A percentile compares a stretch with the other conserved stretches of the same genome.
Evolutionary conservation across 1,284 basidiomycete genomes (phyloP).

Genomic region (Fomitopsis pinicola): DNA sequence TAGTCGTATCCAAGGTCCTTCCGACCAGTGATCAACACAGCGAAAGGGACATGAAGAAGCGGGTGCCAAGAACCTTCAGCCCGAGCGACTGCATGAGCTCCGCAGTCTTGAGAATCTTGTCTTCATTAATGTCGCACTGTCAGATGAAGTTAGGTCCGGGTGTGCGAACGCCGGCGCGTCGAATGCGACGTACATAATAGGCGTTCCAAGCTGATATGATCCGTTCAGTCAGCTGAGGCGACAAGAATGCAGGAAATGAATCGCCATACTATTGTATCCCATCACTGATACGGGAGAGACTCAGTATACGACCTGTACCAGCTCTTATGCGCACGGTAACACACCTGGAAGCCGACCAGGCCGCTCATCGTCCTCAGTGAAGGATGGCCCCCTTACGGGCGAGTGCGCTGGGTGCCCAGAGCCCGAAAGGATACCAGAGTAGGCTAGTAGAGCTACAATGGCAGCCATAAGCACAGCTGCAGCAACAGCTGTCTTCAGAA

Average conservation of each 20-base stretch:
- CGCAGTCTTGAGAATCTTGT: constrained; percentile 31
- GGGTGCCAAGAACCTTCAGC: constrained; percentile 14
- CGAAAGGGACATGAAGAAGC: neutral
- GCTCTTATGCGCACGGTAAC: neutral
- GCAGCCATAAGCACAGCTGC: neutral
- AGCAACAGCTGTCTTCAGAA: neutral
- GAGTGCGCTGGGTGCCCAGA: neutral
- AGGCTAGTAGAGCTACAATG: neutral
- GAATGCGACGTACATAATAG: constrained; percentile 3
- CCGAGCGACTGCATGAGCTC: constrained; percentile 32
- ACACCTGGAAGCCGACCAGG: neutral
- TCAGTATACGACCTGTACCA: neutral
- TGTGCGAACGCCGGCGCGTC: neutral
- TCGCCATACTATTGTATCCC: constrained; percentile 9
- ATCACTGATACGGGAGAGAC: neutral
- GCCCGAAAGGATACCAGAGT: neutral
- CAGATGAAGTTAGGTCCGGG: neutral
- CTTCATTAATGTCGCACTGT: constrained; percentile 35
- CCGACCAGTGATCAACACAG: neutral
- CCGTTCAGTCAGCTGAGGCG: neutral
- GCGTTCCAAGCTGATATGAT: constrained; percentile 8
- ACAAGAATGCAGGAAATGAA: neutral
- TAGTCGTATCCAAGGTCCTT: constrained; percentile 33
- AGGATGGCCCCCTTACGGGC: neutral
- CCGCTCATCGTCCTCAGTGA: neutral